Evolutionary conservation across 2,329 filamentous ascomycete species (phyloP).

Genomic region (Colletotrichum plurivorum): DNA sequence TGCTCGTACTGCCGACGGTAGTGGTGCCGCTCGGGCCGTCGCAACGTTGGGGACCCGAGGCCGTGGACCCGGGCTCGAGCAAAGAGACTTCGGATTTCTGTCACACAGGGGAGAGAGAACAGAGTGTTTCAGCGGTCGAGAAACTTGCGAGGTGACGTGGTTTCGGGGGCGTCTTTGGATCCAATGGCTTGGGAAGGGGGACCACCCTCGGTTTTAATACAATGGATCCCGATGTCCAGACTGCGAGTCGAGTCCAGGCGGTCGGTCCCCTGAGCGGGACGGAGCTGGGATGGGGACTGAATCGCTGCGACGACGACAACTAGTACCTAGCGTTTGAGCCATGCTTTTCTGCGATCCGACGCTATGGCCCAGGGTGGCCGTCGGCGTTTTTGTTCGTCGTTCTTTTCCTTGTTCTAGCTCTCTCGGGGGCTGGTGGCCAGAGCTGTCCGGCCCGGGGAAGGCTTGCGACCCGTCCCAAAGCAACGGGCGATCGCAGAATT

Average conservation of each 20-base stretch:
- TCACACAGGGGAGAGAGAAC: background rate
- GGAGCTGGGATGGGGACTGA: slow-evolving; percentile 28
- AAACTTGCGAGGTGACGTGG: background rate
- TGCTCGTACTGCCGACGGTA: background rate
- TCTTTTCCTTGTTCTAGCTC: slow-evolving; percentile 14
- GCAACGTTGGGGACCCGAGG: slow-evolving; percentile 8
- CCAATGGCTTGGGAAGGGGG: slow-evolving; percentile 5
- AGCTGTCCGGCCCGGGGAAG: background rate
- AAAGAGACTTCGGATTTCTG: background rate
- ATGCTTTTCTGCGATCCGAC: slow-evolving; percentile 19
- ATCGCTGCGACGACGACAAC: slow-evolving; percentile 28
- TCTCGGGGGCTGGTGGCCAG: slow-evolving; percentile 10
- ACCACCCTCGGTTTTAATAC: slow-evolving; percentile 13
- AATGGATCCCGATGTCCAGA: slow-evolving; percentile 16
- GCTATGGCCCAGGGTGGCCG: slow-evolving; percentile 27
- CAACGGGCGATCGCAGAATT: background rate
- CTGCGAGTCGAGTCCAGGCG: background rate
- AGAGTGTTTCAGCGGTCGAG: background rate
- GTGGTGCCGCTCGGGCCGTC: slow-evolving; percentile 9
- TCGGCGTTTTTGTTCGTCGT: slow-evolving; percentile 7
- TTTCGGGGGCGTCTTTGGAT: background rate
- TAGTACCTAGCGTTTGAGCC: slow-evolving; percentile 23
- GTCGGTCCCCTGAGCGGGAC: background rate
- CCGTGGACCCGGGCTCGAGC: slow-evolving; percentile 17
- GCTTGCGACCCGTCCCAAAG: background rate